Conservation (phyloP, 139 green algal species). For the Nannochloris sp. region DNA sequence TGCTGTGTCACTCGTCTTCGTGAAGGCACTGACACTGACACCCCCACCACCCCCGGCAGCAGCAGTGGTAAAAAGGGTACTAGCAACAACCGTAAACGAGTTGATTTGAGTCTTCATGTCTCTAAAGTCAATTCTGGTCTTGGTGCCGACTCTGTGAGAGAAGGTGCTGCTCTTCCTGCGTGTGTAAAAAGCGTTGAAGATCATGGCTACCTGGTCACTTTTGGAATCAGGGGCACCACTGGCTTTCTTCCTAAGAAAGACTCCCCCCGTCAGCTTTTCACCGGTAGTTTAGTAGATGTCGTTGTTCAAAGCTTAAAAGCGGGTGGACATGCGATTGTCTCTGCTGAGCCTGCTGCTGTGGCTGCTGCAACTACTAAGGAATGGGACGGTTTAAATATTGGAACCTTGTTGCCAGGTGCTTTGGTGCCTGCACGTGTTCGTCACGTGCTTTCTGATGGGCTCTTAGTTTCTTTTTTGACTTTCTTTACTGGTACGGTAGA, state of each 20-base stretch:
- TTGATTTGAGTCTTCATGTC: slow-evolving; percentile 46
- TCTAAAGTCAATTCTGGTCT: slow-evolving; percentile 32
- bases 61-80: not conserved
- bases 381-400: slow-evolving; percentile 56
- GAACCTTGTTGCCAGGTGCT: slow-evolving; percentile 62
- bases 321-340: slow-evolving; percentile 24
- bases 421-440: slow-evolving; percentile 62
- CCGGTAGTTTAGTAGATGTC: slow-evolving; percentile 49
- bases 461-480: slow-evolving; percentile 78
- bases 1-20: slow-evolving; percentile 38
- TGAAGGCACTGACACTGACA: not conserved
- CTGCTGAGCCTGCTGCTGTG: slow-evolving; percentile 16
- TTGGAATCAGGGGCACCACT: slow-evolving; percentile 69
- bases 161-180: slow-evolving; percentile 46
- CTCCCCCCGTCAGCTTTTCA: slow-evolving; percentile 14
- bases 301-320: slow-evolving; percentile 18
- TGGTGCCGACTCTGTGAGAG: slow-evolving; percentile 12
- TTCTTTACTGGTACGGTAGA: slow-evolving; percentile 88
- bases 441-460: slow-evolving; percentile 62
- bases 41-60: not conserved
- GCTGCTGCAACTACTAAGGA: slow-evolving; percentile 23
- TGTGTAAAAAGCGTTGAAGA: slow-evolving; percentile 81
- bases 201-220: slow-evolving; percentile 73
- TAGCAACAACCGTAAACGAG: slow-evolving; percentile 36
- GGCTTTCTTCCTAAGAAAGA: slow-evolving; percentile 54